Evolutionary conservation across 1,284 basidiomycete species (phyloP).

Genomic region (Boletus sp.): DNA sequence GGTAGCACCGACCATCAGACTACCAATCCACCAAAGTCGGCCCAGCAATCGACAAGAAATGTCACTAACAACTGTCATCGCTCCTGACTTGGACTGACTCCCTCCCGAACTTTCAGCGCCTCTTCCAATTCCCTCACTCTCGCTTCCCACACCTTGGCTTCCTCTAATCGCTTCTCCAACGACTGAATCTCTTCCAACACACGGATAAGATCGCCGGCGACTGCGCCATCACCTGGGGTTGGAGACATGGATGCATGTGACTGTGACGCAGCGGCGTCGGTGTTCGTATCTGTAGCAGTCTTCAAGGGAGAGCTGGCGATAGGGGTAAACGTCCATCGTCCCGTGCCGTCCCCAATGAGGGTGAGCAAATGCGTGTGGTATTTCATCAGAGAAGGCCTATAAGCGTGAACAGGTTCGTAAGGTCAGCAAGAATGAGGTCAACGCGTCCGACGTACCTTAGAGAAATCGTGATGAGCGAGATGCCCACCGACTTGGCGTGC

Average conservation of each 20-base stretch:
- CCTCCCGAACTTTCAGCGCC: slow-evolving; percentile 17
- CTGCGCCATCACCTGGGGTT: slow-evolving; percentile 62
- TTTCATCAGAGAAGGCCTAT: slow-evolving; percentile 74
- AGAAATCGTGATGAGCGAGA: slow-evolving; percentile 92
- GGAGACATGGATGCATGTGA: slow-evolving; percentile 37
- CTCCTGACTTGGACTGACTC: background rate
- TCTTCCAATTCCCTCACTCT: slow-evolving; percentile 27
- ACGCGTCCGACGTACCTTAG: slow-evolving; percentile 47
- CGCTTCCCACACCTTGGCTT: slow-evolving; percentile 64
- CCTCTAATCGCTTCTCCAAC: slow-evolving; percentile 62
- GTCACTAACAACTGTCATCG: background rate
- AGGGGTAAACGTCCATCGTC: slow-evolving; percentile 62
- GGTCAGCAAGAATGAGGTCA: no score
- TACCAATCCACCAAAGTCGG: background rate
- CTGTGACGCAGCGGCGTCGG: slow-evolving; percentile 31
- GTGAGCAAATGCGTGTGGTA: slow-evolving; percentile 83
- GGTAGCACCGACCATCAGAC: no score
- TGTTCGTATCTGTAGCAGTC: background rate
- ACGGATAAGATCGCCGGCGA: slow-evolving; percentile 22
- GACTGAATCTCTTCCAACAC: slow-evolving; percentile 54
- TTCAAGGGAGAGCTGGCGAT: slow-evolving; percentile 9
- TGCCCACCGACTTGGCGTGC: slow-evolving; percentile 86
- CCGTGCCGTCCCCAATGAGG: slow-evolving; percentile 61
- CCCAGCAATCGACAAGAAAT: background rate
- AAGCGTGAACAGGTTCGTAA: no score